These are phyloP conservation scores for Vairimorpha apis DNA, from an alignment of 371 early-diverging fungal genomes.

Conservation along the genomic window DNA sequence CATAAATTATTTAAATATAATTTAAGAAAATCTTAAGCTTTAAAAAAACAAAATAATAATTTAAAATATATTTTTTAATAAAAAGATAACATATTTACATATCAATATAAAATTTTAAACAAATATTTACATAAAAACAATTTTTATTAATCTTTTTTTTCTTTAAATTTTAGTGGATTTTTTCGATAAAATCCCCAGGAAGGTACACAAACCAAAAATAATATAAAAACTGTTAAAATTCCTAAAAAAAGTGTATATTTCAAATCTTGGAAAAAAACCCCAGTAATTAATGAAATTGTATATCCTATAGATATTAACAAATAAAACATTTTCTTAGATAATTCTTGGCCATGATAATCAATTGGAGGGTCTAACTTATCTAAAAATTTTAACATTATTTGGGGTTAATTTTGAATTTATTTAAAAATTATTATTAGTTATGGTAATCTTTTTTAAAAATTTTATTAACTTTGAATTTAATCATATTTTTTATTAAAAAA, in stretches of 20 bases:
- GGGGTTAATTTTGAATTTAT: too few species aligned
- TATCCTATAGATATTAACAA: constrained; percentile 53
- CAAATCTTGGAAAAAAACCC: constrained; percentile 49
- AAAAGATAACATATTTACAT: background rate
- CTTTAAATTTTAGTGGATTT: constrained; percentile 59
- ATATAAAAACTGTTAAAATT: constrained; percentile 25
- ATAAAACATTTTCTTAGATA: constrained; percentile 50
- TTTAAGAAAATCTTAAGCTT: background rate
- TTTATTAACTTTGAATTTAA: too few species aligned
- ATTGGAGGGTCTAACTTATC: constrained; percentile 55
- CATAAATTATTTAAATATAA: background rate
- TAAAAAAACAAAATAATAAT: too few species aligned
- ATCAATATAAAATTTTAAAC: too few species aligned
- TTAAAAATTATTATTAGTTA: too few species aligned
- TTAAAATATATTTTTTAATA: background rate
- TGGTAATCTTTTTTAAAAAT: too few species aligned
- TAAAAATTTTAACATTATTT: constrained; percentile 9
- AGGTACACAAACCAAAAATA: constrained; percentile 54
- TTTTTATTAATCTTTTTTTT: constrained; percentile 27
- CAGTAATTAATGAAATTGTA: constrained; percentile 47
- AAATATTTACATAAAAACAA: too few species aligned
- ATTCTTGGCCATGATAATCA: constrained; percentile 62
- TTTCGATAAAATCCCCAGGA: constrained; percentile 60
- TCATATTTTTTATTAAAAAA: too few species aligned
- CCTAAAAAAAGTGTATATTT: constrained; percentile 49